phyloP scores from a whole-genome alignment of 805 yeast species.

The Pichia paraexigua region DNA sequence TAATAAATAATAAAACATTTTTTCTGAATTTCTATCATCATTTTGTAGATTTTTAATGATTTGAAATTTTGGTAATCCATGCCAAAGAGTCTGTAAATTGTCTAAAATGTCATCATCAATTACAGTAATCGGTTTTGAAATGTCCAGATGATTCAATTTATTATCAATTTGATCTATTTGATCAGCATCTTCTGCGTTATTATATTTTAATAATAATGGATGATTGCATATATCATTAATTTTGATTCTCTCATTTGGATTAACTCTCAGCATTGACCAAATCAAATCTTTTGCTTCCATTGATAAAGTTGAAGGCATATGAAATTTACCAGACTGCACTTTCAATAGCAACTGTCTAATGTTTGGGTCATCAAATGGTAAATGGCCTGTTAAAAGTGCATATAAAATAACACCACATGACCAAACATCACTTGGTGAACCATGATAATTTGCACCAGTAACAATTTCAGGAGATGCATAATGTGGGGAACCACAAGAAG shows the following conservation, averaged over 20 bases:
- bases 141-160: slow-evolving; percentile 20
- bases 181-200: slow-evolving; percentile 25
- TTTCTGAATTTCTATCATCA: slow-evolving; percentile 25
- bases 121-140: slow-evolving; percentile 20
- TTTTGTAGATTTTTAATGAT: slow-evolving; percentile 23
- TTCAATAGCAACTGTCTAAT: slow-evolving; percentile 62
- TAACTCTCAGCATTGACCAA: slow-evolving; percentile 54
- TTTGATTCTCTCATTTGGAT: slow-evolving; percentile 64
- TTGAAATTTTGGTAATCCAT: slow-evolving; percentile 36
- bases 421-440: slow-evolving; percentile 83
- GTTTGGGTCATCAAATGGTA: slow-evolving; percentile 79
- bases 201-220: slow-evolving; percentile 43
- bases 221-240: slow-evolving; percentile 59
- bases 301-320: slow-evolving; percentile 60
- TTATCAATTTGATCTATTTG: slow-evolving; percentile 16
- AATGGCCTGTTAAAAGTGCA: slow-evolving; percentile 71
- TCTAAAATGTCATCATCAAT: slow-evolving; percentile 45
- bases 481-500: slow-evolving; percentile 84
- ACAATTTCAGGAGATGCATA: slow-evolving; percentile 87
- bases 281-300: slow-evolving; percentile 62
- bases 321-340: slow-evolving; percentile 69
- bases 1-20: slow-evolving; percentile 30
- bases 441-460: slow-evolving; percentile 69
- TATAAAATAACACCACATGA: slow-evolving; percentile 79
- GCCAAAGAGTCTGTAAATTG: slow-evolving; percentile 51